Evolutionary conservation across 2,329 filamentous ascomycete genomes (phyloP), one percentile per base, ranked within the genome.

Genomic region (Penicillium sp.): DNA sequence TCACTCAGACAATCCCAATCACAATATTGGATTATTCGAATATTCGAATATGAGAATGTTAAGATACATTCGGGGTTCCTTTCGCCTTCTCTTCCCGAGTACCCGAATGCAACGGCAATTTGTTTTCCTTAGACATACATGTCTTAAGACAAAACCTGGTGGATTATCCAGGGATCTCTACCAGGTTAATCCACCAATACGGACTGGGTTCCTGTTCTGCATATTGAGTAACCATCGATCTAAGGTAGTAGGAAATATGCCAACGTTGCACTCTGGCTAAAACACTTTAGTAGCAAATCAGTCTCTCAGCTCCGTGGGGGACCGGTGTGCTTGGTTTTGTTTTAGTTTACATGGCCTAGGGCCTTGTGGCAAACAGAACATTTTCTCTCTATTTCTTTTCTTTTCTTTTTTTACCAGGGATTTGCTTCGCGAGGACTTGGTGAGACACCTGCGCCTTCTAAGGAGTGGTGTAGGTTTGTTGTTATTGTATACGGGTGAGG

Each of bases 211-310:
- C 21, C 21, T 32, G 12, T 29, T 41, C 37, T 47, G 29, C 38
- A 50, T 48, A 34, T 32, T 22, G 47, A 39, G 47, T 45, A 29
- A 49, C 37, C 37, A 43, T 46, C 42, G 43, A 47, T 50, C 31
- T 17, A 47, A 26, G 13, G 42, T 49, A 29, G 48, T 13, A 28
- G 28, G 37, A 46, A 46, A 26, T 42, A 24, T 39, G 5, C 3
- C 21, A 24, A 39, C 13, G 48, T 50, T 47, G 43, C 48, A 50
- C 48, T 50, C 17, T 24, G 22, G 6, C 35, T 44, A 33, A 41
- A 35, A 46, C 43, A 40, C 15, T 40, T 49, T 33, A 38, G 31
- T 43, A 42, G 46, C 46, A 44, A 49, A 45, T 39, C 46, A 13
- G 32, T 41, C 33, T 21, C 17, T 29, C 15, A 32, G 6, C 34